Percentiles rank a stretch among this genome's conserved stretches.
These are phyloP conservation scores for Zopfia rhizophila DNA, from an alignment of 2,329 filamentous ascomycete genomes.

Conservation along the genomic window DNA sequence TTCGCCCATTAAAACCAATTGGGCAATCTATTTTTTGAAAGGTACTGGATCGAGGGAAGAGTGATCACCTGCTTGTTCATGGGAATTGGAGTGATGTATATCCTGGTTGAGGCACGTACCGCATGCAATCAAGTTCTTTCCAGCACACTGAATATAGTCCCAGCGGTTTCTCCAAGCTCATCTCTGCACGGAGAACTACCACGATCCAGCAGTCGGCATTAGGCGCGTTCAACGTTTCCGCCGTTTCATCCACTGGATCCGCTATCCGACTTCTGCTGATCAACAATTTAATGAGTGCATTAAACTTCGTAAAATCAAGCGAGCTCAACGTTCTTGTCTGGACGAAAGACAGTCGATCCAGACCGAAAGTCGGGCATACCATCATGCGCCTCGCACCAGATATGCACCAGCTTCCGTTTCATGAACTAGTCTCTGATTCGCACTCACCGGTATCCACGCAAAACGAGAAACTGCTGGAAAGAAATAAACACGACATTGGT, in stretches of 20 bases:
- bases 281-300: constrained; percentile 18
- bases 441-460: no score
- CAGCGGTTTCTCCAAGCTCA: constrained; percentile 53
- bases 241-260: constrained; percentile 27
- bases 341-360: constrained; percentile 14
- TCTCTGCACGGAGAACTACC: constrained; percentile 47
- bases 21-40: constrained; percentile 35
- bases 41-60: constrained; percentile 47
- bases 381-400: constrained; percentile 14
- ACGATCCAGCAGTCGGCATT: constrained; percentile 38
- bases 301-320: constrained; percentile 10
- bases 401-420: constrained; percentile 18
- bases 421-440: no score
- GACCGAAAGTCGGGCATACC: constrained; percentile 10
- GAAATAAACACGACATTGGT: no score
- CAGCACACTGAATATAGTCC: no score
- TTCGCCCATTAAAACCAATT: constrained; percentile 42
- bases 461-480: no score
- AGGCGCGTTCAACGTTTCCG: constrained; percentile 36
- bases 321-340: constrained; percentile 18
- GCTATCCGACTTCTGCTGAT: constrained; percentile 17
- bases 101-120: constrained; percentile 51
- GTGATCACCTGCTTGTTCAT: constrained; percentile 41
- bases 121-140: no score
- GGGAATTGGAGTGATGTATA: constrained; percentile 47